Conservation (phyloP, 192 early-diverging fungal species). For the Thamnidium elegans region DNA sequence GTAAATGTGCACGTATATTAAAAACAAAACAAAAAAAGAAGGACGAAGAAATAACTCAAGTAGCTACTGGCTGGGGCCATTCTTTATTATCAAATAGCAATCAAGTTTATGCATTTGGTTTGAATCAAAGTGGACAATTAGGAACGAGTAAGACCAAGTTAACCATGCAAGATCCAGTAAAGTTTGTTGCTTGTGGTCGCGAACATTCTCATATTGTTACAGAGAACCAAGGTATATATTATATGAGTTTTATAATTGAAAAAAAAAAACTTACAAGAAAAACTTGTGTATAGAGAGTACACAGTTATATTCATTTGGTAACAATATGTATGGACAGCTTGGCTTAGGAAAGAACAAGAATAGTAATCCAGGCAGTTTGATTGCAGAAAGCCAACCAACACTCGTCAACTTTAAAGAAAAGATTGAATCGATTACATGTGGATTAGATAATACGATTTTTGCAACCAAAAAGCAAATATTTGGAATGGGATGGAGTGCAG, state of each 20-base stretch:
- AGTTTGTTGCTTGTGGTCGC: constrained; percentile 57
- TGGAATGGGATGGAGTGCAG: constrained; percentile 77
- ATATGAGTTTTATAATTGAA: neutral
- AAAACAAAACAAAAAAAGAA: neutral
- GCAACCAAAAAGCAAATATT: constrained; percentile 46
- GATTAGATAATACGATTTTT: constrained; percentile 66
- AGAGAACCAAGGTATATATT: neutral
- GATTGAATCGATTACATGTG: constrained; percentile 58
- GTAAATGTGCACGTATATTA: neutral
- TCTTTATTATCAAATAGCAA: constrained; percentile 20
- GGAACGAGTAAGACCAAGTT: constrained; percentile 17
- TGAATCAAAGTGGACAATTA: constrained; percentile 32
- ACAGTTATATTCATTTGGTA: constrained; percentile 55
- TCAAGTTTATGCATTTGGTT: constrained; percentile 28
- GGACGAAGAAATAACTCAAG: constrained; percentile 10
- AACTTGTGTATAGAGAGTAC: neutral
- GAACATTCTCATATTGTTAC: constrained; percentile 64
- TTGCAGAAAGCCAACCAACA: constrained; percentile 25
- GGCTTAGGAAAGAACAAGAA: constrained; percentile 48
- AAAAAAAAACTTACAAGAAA: neutral
- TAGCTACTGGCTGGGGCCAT: constrained; percentile 39
- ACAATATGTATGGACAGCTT: constrained; percentile 68
- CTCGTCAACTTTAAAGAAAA: constrained; percentile 30
- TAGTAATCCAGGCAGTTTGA: constrained; percentile 17
- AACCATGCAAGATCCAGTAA: constrained; percentile 1